Conservation (phyloP, 2,329 filamentous ascomycete species). For the Fusarium buxicola region DNA sequence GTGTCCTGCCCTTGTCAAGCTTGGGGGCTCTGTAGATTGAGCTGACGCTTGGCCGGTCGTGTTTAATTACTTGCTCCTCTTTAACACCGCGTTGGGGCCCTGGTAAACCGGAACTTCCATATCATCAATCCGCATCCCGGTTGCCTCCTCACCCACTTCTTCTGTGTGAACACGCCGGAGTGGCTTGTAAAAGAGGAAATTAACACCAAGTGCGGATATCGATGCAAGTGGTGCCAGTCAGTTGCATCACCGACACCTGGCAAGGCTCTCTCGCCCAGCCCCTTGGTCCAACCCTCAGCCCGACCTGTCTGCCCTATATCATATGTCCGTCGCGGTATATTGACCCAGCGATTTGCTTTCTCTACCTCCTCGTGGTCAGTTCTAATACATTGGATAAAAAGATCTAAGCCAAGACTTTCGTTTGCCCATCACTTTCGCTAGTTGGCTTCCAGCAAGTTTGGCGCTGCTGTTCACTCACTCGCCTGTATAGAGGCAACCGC, state of each 20-base stretch:
- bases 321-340: slow-evolving; percentile 33
- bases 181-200: slow-evolving; percentile 35
- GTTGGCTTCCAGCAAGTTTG: slow-evolving; percentile 10
- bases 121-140: slow-evolving; percentile 14
- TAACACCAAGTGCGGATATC: slow-evolving; percentile 27
- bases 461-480: slow-evolving; percentile 23
- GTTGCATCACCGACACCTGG: slow-evolving; percentile 22
- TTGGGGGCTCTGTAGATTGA: slow-evolving; percentile 20
- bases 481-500: slow-evolving; percentile 12
- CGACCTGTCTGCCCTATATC: slow-evolving; percentile 21
- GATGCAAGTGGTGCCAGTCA: slow-evolving; percentile 26
- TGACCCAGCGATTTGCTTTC: neutral
- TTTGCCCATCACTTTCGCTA: slow-evolving; percentile 36
- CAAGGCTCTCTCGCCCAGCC: slow-evolving; percentile 43
- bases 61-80: slow-evolving; percentile 27
- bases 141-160: slow-evolving; percentile 22
- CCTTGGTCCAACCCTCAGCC: slow-evolving; percentile 29
- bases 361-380: slow-evolving; percentile 1
- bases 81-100: slow-evolving; percentile 21
- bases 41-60: slow-evolving; percentile 22
- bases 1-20: slow-evolving; percentile 13
- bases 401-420: slow-evolving; percentile 21
- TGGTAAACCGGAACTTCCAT: slow-evolving; percentile 20
- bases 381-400: slow-evolving; percentile 22
- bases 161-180: slow-evolving; percentile 16